Conservation (phyloP, 1,284 basidiomycete species). For the Boletus subluridellus region DNA sequence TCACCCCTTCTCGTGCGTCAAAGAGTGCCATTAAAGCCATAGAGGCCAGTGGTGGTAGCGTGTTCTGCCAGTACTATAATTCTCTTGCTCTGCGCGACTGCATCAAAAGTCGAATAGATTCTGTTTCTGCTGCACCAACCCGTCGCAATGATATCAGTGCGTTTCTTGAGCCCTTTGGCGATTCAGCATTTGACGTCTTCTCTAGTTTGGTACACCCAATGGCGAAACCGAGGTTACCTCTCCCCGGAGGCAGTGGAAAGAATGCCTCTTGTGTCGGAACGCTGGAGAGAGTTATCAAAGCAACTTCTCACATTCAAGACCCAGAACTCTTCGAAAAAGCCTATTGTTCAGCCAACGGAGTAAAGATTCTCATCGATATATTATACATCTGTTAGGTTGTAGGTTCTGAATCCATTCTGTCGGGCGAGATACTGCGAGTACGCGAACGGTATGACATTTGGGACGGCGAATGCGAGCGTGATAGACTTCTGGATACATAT, state of each 20-base stretch:
- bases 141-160: conserved; percentile 80
- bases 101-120: conserved; percentile 67
- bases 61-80: conserved; percentile 94
- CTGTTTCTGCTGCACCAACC: conserved; percentile 74
- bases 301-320: conserved; percentile 60
- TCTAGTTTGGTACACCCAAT: conserved; percentile 73
- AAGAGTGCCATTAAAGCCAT: conserved; percentile 84
- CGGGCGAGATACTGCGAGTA: conserved; percentile 59
- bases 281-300: conserved; percentile 63
- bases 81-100: conserved; percentile 78
- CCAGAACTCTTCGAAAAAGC: conserved; percentile 52
- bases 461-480: conserved; percentile 37
- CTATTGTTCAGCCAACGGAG: conserved; percentile 24
- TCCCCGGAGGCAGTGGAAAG: conserved; percentile 55
- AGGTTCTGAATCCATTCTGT: conserved; percentile 44
- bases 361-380: conserved; percentile 15
- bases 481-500: conserved; percentile 62
- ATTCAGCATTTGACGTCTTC: background rate
- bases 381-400: conserved; percentile 13
- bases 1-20: conserved; percentile 84
- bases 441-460: conserved; percentile 48
- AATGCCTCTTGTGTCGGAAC: conserved; percentile 62
- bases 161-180: conserved; percentile 26
- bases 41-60: conserved; percentile 76
- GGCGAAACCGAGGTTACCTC: conserved; percentile 71